Evolutionary conservation across 352 stramenopile species (phyloP).

Genomic region (Globisporangium orthogonon): DNA sequence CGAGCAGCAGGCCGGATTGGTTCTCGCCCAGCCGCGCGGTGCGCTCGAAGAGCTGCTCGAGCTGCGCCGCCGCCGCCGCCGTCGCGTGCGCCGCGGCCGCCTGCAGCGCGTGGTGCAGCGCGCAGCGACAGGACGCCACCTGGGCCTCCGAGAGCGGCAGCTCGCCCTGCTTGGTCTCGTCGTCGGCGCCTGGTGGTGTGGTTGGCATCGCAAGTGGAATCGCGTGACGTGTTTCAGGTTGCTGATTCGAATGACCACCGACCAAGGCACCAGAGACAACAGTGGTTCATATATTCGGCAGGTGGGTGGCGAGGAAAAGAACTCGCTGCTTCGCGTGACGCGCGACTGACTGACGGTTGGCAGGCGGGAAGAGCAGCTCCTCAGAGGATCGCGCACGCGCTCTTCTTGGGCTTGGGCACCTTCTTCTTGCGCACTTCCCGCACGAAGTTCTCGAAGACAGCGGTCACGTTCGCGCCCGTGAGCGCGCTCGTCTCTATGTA

Average conservation of each 20-base stretch:
- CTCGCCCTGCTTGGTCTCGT: constrained; percentile 14
- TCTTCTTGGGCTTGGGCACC: constrained; percentile 72
- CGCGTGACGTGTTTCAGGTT: too few relatives aligned
- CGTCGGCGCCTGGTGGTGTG: background rate
- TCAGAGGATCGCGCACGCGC: constrained; percentile 59
- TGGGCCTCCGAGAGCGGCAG: constrained; percentile 18
- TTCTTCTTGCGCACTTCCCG: constrained; percentile 79
- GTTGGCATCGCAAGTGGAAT: too few relatives aligned
- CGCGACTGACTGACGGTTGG: background rate
- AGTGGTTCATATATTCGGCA: background rate
- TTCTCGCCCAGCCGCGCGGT: constrained; percentile 69
- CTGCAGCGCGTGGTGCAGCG: constrained; percentile 33
- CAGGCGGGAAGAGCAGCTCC: background rate
- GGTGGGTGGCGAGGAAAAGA: too few relatives aligned
- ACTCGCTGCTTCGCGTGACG: background rate
- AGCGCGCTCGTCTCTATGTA: constrained; percentile 87
- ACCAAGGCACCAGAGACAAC: background rate
- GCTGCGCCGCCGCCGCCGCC: constrained; percentile 20
- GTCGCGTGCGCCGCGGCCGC: background rate
- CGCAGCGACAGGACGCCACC: constrained; percentile 28
- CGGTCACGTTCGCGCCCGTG: constrained; percentile 80
- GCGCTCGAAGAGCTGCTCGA: constrained; percentile 61
- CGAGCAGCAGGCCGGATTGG: constrained; percentile 71
- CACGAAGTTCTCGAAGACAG: constrained; percentile 86
- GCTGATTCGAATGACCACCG: too few relatives aligned